These are phyloP conservation scores for Biscogniauxia sp. DNA, from an alignment of 2,329 filamentous ascomycete genomes.

Conservation along the genomic window DNA sequence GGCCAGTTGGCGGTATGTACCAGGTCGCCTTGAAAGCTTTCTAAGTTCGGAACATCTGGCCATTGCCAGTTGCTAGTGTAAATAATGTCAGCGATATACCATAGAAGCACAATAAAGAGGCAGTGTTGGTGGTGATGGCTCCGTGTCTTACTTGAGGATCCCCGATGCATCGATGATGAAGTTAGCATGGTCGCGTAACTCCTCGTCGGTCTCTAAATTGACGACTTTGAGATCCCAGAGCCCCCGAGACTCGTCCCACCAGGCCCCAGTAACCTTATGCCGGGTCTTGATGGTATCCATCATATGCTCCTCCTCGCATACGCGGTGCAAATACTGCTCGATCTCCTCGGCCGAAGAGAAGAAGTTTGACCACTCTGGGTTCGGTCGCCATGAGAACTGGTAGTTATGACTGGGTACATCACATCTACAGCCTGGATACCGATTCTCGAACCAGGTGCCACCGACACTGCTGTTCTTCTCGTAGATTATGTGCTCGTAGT, in stretches of 20 bases:
- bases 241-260: constrained; percentile 43
- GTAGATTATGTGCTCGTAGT: constrained; percentile 49
- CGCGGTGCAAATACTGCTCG: constrained; percentile 47
- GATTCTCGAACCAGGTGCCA: constrained; percentile 59
- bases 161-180: constrained; percentile 51
- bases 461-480: constrained; percentile 56
- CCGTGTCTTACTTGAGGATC: constrained; percentile 47
- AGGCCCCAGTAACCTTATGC: constrained; percentile 41
- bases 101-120: no score
- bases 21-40: constrained; percentile 46
- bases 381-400: constrained; percentile 60
- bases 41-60: constrained; percentile 47
- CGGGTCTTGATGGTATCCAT: constrained; percentile 41
- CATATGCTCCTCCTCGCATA: constrained; percentile 49
- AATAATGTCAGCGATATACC: constrained; percentile 6
- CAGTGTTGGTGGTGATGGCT: background rate
- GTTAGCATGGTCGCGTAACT: constrained; percentile 45
- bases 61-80: constrained; percentile 48
- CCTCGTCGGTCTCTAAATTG: constrained; percentile 37
- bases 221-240: constrained; percentile 42
- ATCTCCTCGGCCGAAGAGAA: constrained; percentile 56
- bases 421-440: constrained; percentile 56
- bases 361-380: constrained; percentile 58
- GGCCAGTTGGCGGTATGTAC: constrained; percentile 57
- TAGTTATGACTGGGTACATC: constrained; percentile 61